phyloP scores from a whole-genome alignment of 108 stramenopile genomes.

The Skeletonema marinoi region DNA sequence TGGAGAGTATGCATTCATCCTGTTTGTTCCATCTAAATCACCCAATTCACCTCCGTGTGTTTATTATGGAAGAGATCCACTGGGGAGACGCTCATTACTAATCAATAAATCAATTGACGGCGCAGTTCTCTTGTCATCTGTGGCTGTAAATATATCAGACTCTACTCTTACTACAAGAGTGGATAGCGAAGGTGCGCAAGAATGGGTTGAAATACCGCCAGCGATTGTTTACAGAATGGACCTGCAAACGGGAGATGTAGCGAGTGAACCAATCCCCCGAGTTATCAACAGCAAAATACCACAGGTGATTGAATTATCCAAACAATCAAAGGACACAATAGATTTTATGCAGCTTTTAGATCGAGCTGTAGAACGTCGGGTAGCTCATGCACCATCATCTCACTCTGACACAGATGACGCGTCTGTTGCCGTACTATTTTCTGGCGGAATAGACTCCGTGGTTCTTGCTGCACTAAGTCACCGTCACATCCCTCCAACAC shows the following conservation, averaged over 20 bases:
- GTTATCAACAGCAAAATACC: slow-evolving; percentile 26
- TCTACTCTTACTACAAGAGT: background rate
- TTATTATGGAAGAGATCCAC: slow-evolving; percentile 67
- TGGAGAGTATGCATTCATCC: slow-evolving; percentile 52
- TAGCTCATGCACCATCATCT: slow-evolving; percentile 43
- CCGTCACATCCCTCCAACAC: slow-evolving; percentile 51
- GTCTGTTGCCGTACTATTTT: slow-evolving; percentile 89
- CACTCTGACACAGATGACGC: slow-evolving; percentile 27
- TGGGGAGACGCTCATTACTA: slow-evolving; percentile 76
- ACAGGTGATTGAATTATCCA: background rate
- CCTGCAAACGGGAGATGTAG: slow-evolving; percentile 22
- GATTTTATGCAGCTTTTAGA: slow-evolving; percentile 35
- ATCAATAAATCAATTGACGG: slow-evolving; percentile 32
- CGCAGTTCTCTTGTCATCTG: slow-evolving; percentile 39
- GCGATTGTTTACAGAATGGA: slow-evolving; percentile 57
- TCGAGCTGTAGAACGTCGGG: slow-evolving; percentile 65
- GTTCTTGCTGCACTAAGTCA: slow-evolving; percentile 90
- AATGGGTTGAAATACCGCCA: slow-evolving; percentile 69
- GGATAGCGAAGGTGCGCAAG: slow-evolving; percentile 15
- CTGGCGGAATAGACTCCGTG: slow-evolving; percentile 96
- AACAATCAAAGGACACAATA: background rate
- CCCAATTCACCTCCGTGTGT: slow-evolving; percentile 19
- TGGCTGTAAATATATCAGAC: slow-evolving; percentile 18
- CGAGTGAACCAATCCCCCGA: slow-evolving; percentile 25
- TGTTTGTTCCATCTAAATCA: slow-evolving; percentile 32